These are phyloP conservation scores for Heritiera littoralis DNA, from an alignment of 345 rosid genomes.

Conservation along the genomic window DNA sequence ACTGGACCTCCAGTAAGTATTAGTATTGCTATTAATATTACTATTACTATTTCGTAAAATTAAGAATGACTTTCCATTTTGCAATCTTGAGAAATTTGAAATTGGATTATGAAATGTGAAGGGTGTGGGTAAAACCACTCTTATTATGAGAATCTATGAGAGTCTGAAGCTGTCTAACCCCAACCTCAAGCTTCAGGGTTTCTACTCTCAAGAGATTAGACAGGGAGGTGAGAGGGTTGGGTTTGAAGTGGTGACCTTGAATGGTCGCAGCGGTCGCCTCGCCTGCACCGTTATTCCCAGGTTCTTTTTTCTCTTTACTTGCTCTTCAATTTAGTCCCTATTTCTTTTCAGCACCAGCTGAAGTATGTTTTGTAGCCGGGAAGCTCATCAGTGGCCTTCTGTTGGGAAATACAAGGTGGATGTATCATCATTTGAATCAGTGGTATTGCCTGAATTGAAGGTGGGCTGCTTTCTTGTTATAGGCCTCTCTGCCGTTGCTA, in stretches of 20 bases:
- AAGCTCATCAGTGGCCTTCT: constrained; percentile 58
- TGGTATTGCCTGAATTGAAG: constrained; percentile 73
- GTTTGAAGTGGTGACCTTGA: constrained; percentile 60
- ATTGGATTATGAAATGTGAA: constrained; percentile 17
- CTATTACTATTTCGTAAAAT: not conserved
- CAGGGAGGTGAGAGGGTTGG: constrained; percentile 60
- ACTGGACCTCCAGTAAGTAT: constrained; percentile 48
- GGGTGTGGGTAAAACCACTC: constrained; percentile 80
- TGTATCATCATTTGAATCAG: constrained; percentile 58
- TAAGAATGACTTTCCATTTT: not conserved
- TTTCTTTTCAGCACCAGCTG: not conserved
- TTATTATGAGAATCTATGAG: constrained; percentile 58
- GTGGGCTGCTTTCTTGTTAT: constrained; percentile 22
- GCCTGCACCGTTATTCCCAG: constrained; percentile 53
- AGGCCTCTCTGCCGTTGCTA: not conserved
- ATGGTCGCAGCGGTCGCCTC: constrained; percentile 59
- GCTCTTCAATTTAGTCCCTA: not conserved
- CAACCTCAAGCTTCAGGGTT: constrained; percentile 59
- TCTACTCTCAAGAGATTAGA: constrained; percentile 66
- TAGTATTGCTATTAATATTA: not conserved
- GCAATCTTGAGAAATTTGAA: not conserved
- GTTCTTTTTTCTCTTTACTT: constrained; percentile 21
- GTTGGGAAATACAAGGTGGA: constrained; percentile 78
- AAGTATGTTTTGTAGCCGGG: constrained; percentile 40
- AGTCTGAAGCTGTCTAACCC: constrained; percentile 49